Percentiles rank a stretch among this genome's conserved stretches.
Conservation (phyloP, 2,329 filamentous ascomycete species). For the Nigrograna mackinnonii region DNA sequence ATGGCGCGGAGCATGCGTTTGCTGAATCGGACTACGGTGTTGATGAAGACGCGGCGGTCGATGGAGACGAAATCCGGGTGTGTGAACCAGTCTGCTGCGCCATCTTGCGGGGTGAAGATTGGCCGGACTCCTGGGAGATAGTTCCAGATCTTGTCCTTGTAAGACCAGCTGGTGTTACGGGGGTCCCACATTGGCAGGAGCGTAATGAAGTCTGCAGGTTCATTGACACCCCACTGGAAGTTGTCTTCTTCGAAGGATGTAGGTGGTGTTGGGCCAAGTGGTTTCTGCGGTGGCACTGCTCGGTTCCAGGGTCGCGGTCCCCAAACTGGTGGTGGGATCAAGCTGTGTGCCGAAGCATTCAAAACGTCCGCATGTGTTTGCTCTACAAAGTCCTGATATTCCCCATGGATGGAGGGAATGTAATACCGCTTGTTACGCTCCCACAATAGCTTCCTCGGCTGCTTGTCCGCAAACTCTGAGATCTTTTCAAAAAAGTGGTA, state of each 20-base stretch:
- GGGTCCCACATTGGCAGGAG: constrained; percentile 93
- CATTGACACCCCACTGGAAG: constrained; percentile 84
- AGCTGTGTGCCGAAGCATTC: constrained; percentile 40
- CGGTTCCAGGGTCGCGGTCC: constrained; percentile 72
- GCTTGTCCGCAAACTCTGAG: constrained; percentile 54
- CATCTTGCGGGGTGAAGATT: constrained; percentile 84
- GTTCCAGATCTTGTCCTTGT: constrained; percentile 55
- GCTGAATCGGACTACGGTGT: constrained; percentile 84
- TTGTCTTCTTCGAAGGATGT: constrained; percentile 76
- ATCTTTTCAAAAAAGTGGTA: constrained; percentile 77
- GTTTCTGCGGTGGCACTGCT: constrained; percentile 66
- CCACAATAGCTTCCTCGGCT: constrained; percentile 62
- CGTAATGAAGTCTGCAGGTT: constrained; percentile 89
- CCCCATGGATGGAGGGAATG: constrained; percentile 55
- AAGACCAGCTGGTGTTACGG: constrained; percentile 78
- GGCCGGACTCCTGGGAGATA: constrained; percentile 63
- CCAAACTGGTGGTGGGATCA: constrained; percentile 71
- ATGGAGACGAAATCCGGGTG: constrained; percentile 53
- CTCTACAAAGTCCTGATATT: constrained; percentile 50
- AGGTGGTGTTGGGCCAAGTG: constrained; percentile 75
- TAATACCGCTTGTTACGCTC: constrained; percentile 62
- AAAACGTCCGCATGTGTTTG: constrained; percentile 47
- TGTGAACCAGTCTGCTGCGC: constrained; percentile 58
- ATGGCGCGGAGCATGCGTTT: constrained; percentile 79
- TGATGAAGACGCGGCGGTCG: constrained; percentile 81